A percentile compares a stretch with the other conserved stretches of the same genome.
Conservation (phyloP, 2,329 filamentous ascomycete species). For the Neospermospora avenae region DNA sequence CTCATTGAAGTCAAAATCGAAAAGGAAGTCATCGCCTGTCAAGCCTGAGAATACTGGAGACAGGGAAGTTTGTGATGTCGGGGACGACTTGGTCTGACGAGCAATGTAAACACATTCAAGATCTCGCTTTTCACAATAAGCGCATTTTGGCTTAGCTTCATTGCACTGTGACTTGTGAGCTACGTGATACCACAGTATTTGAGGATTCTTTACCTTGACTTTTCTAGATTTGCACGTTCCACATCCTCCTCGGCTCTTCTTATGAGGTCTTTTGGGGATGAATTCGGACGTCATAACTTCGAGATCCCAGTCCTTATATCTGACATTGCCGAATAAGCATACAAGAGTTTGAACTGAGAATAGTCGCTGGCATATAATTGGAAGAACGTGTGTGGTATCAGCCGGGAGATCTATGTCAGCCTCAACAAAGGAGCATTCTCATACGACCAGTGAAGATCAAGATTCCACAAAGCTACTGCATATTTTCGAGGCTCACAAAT, state of each 20-base stretch:
- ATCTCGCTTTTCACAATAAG: slow-evolving; percentile 29
- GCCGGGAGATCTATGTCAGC: not conserved
- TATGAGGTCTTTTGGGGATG: slow-evolving; percentile 32
- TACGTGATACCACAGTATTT: not conserved
- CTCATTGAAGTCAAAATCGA: slow-evolving; percentile 4
- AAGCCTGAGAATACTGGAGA: not conserved
- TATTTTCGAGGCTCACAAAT: no score
- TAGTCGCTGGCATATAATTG: not conserved
- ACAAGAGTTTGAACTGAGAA: not conserved
- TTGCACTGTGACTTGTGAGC: slow-evolving; percentile 26
- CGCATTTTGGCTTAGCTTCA: slow-evolving; percentile 31
- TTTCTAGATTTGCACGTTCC: slow-evolving; percentile 31
- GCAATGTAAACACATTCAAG: slow-evolving; percentile 27
- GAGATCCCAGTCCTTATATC: not conserved
- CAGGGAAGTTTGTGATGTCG: slow-evolving; percentile 1
- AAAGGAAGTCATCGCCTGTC: not conserved
- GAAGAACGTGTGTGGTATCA: not conserved
- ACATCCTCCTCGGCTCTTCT: slow-evolving; percentile 33
- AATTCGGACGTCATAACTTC: slow-evolving; percentile 25
- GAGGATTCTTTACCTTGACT: slow-evolving; percentile 28
- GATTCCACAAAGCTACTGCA: no score
- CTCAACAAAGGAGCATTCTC: no score
- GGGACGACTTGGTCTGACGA: not conserved
- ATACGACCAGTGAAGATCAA: no score
- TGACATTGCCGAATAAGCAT: not conserved